These are phyloP conservation scores for Mycena kentingensis DNA, from an alignment of 768 basidiomycete species.

Conservation along the genomic window DNA sequence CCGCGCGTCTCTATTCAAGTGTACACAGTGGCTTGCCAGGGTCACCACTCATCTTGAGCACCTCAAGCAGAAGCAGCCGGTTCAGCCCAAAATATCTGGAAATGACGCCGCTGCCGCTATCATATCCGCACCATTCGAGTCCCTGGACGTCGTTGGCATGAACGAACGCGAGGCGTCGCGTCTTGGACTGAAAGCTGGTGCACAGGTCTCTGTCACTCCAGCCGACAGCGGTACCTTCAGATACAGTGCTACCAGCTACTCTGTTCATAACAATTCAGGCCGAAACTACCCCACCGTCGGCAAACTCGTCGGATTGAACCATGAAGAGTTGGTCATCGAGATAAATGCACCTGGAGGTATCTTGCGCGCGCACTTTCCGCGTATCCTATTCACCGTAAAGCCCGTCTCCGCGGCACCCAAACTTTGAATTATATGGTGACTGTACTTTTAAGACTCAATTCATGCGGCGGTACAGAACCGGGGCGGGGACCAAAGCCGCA, in stretches of 20 bases:
- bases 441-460: too few relatives aligned
- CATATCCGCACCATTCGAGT: constrained; percentile 36
- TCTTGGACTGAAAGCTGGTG: constrained; percentile 41
- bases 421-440: too few relatives aligned
- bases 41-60: constrained; percentile 37
- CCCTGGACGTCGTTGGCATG: constrained; percentile 46
- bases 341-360: constrained; percentile 40
- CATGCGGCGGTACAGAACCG: neutral
- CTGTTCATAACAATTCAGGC: constrained; percentile 27
- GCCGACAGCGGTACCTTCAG: constrained; percentile 47
- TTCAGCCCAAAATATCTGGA: constrained; percentile 36
- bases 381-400: constrained; percentile 40
- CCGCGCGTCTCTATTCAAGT: neutral
- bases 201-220: constrained; percentile 45
- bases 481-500: neutral
- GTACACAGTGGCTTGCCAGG: constrained; percentile 49
- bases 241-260: neutral
- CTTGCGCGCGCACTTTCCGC: constrained; percentile 57
- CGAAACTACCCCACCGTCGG: constrained; percentile 48
- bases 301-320: constrained; percentile 50
- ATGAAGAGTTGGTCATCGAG: constrained; percentile 52
- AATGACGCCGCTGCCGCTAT: constrained; percentile 47
- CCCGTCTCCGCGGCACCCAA: constrained; percentile 9
- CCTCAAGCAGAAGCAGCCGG: constrained; percentile 29
- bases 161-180: constrained; percentile 45